Base-by-base conservation (phyloP, 768 basidiomycete genomes). In the Pleurotus djamor region DNA sequence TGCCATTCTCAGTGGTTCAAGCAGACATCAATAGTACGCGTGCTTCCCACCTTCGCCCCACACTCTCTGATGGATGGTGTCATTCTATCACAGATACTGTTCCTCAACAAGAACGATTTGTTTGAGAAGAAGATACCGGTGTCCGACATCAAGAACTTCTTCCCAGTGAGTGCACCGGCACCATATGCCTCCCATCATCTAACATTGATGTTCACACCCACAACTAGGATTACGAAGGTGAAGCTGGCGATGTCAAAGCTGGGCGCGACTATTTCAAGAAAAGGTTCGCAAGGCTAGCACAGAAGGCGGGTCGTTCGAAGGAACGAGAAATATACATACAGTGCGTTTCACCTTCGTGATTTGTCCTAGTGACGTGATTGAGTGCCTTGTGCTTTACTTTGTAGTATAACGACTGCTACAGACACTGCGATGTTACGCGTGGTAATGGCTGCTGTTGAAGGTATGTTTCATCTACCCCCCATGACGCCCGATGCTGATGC, bases 1-100 rank as follows among this genome's bases (percentile, higher is more conserved):
- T 96, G 94, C 74, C 94, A 97, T 71, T 96, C 94, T 8, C 94
- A 96, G 64, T 97, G 94, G 94, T 97, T 97, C 76, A 91, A 92
- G 73, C 85, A 90, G 63, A 96, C 94, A 0, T 94, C 93, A 8
- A 93, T 97, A 58, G 94, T 94, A 63, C 48, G 89, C 76, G 14
- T 34, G 61, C 28, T 33, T 48, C 37, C 60, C 34, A 28, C 49
- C 28, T n/a, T n/a, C 28, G 48, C 41, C 14, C 57, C 36, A 59
- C 21, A 55, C 50, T 49, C n/a, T 43, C 13, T 59, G 17, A 14
- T 41, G 41, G 8, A 65, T 28, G 21, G 21, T 28, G 21, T 28
- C 21, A 28, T 28, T 28, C 21, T 28, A 28, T 28, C 21, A 28
- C 21, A 93, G 93, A 96, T 97, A 63, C 81, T 97, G 37, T 96